Base-by-base conservation (phyloP, 202 grass and related monocot species). In the Eragrostis tef region DNA sequence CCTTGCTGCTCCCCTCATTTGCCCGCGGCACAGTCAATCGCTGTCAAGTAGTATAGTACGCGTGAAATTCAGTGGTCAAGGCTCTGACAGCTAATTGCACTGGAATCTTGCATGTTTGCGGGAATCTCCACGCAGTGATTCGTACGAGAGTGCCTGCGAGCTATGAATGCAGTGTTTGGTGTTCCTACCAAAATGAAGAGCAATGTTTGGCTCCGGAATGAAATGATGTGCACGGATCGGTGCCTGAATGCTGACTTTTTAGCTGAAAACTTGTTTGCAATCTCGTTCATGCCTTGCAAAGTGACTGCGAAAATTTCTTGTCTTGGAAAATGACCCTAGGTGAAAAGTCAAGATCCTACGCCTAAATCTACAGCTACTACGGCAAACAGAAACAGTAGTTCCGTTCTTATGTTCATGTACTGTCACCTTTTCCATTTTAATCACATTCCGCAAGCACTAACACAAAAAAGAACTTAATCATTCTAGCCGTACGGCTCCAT, bases 31-130 rank as follows among this genome's bases (percentile, higher is more conserved):
- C 34, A 51, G 41, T 48, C 1, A 3, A 78, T 56, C 20, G 21
- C 62, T 11, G 22, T 54, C 64, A 21, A n/a, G n/a, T n/a, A 31
- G 56, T 6, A 29, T 10, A 61, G 25, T 8, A 29, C n/a, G 56
- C 43, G 53, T 16, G 44, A 53, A 63, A 63, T 64, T 31, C 11
- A 63, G 19, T 22, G 3, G 27, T 6, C 77, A 51, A 70, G 49
- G 12, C 36, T 65, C 36, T 47, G 76, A 66, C 83, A 79, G 68
- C 57, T 39, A 31, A 73, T 56, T 49, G 49, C 39, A 26, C 62
- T 2, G 59, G 68, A 34, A 87, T 78, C 47, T 78, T 49, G 49
- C 66, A 34, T 58, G 73, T 8, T 65, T 6, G 24, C 16, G 29
- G 48, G 66, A 82, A 87, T 83, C 66, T 78, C 42, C 0, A 8